Evolutionary conservation across 345 rosid species (phyloP), one percentile per base, ranked within the genome.

Genomic region (Linum tenue): DNA sequence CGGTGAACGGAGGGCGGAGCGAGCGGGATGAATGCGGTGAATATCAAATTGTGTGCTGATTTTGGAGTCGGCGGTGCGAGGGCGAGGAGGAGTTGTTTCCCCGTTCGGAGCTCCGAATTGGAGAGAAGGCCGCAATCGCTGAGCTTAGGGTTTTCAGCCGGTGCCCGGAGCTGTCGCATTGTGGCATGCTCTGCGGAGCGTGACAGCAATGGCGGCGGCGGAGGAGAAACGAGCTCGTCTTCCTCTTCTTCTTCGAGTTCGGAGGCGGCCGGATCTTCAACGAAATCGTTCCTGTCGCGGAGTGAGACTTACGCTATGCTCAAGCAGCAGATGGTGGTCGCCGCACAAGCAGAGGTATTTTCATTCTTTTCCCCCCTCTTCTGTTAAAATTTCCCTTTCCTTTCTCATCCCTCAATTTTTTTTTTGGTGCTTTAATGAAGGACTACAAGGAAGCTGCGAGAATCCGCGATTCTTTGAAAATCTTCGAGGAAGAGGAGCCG

Each of bases 401-500:
- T 15, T 50, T 39, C 5, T 44, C 35, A 15, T 42, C 48, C 35
- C 7, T 41, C 51, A 9, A 43, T 62, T 36, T 68, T 41, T 55
- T 48, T 48, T 40, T 22, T 14, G 14, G 4, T 63, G n/a, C 5
- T 5, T 5, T 63, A 22, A 39, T 41, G 22, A 1, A 88, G 95
- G 80, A 84, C 66, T 88, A 88, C 51, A 68, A 85, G 74, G 95
- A 79, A 71, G 91, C 95, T 56, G 89, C 91, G 1, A 80, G 86
- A 67, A 70, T 88, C 59, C 86, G 87, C 2, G 87, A 84, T 66
- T 85, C 89, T 3, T 62, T 88, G 70, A 85, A 70, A 65, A 67
- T 69, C 44, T 85, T 85, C 14, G 91, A 88, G 76, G 87, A 82
- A 66, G 87, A 77, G 69, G 95, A 88, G 72, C 91, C 89, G 1